Conservation (phyloP, 306 rosid genomes). For the Styphnolobium japonicum region DNA sequence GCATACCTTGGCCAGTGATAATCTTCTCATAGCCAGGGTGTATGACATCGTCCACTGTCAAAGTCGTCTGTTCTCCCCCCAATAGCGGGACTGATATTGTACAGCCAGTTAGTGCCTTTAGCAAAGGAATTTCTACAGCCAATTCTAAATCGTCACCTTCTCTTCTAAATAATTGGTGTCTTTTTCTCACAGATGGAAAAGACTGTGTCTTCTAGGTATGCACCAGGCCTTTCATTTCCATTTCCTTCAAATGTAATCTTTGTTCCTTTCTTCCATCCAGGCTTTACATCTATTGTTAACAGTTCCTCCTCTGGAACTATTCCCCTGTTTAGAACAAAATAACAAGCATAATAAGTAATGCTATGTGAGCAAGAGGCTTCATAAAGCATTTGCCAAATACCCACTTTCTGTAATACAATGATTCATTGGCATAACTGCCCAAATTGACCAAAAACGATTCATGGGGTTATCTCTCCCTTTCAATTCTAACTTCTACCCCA, state of each 20-base stretch:
- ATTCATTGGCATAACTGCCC: background rate
- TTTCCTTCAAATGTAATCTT: slow-evolving; percentile 62
- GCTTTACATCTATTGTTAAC: slow-evolving; percentile 46
- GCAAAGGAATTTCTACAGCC: slow-evolving; percentile 41
- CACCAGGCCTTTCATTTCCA: slow-evolving; percentile 43
- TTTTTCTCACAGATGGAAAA: slow-evolving; percentile 46
- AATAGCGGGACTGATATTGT: slow-evolving; percentile 44
- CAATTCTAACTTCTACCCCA: too few species aligned
- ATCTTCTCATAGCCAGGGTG: slow-evolving; percentile 42
- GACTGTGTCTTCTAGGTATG: slow-evolving; percentile 36
- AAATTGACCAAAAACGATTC: too few species aligned
- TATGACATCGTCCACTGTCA: slow-evolving; percentile 36
- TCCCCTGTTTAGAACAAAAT: slow-evolving; percentile 31
- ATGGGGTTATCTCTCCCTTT: too few species aligned
- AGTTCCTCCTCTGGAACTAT: slow-evolving; percentile 46
- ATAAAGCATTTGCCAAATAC: too few species aligned
- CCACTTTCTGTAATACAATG: background rate
- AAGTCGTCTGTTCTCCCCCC: slow-evolving; percentile 42
- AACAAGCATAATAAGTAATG: background rate
- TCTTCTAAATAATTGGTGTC: slow-evolving; percentile 43
- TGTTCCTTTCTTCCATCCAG: slow-evolving; percentile 69
- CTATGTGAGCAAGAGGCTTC: too few species aligned
- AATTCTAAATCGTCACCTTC: slow-evolving; percentile 61
- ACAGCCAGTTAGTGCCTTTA: slow-evolving; percentile 56
- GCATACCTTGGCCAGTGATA: slow-evolving; percentile 48